These are phyloP conservation scores for Mycena alexandri DNA, from an alignment of 768 basidiomycete genomes.

Conservation along the genomic window DNA sequence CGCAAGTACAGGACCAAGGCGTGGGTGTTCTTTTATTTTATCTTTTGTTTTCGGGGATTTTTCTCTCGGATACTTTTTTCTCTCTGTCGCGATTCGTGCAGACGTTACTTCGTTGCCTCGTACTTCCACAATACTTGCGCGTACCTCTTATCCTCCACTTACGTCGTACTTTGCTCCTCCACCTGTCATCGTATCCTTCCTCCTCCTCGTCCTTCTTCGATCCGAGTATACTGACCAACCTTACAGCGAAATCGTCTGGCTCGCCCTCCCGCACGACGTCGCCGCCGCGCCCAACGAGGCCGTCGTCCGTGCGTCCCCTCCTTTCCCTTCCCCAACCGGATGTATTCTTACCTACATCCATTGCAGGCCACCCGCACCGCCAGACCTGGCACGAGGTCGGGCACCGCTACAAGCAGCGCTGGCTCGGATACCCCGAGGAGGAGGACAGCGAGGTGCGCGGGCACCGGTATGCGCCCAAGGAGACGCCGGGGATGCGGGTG, in stretches of 20 bases:
- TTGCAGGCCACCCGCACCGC: constrained; percentile 70
- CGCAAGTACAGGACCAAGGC: constrained; percentile 60
- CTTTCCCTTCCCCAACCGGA: neutral
- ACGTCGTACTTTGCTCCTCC: too few species aligned
- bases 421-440: constrained; percentile 60
- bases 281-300: constrained; percentile 73
- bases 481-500: constrained; percentile 69
- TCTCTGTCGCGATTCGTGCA: too few species aligned
- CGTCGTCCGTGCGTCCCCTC: constrained; percentile 56
- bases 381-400: constrained; percentile 72
- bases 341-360: neutral
- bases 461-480: constrained; percentile 55
- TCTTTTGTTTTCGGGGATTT: too few species aligned
- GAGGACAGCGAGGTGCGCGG: constrained; percentile 53
- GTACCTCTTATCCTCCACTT: too few species aligned
- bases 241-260: constrained; percentile 68
- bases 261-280: constrained; percentile 84
- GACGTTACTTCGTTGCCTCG: too few species aligned
- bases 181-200: too few species aligned
- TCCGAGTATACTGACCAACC: constrained; percentile 22
- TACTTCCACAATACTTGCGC: too few species aligned
- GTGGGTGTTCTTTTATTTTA: constrained; percentile 5
- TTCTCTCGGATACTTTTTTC: too few species aligned
- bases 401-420: constrained; percentile 71
- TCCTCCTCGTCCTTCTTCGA: too few species aligned